Percentiles rank a stretch among this genome's conserved stretches.
phyloP scores from a whole-genome alignment of 1,284 basidiomycete species.

The Ustilago loliicola region DNA sequence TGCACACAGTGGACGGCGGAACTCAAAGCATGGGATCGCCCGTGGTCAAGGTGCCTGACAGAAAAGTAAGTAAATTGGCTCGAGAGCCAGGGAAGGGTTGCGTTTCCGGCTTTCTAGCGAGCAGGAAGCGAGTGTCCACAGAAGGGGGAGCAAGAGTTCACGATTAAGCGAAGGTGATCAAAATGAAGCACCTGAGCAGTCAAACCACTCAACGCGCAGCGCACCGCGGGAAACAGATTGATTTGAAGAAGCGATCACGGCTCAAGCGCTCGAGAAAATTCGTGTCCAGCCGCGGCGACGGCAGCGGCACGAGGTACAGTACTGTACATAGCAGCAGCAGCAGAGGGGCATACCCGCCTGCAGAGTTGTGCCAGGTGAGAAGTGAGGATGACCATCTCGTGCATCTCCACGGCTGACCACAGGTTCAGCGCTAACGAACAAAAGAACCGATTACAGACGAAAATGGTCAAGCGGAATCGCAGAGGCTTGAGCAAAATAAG shows the following conservation, averaged over 20 bases:
- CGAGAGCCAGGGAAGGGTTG: constrained; percentile 11
- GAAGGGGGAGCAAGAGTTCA: background rate
- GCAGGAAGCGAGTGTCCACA: background rate
- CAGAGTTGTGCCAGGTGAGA: background rate
- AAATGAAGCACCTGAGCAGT: background rate
- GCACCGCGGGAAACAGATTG: constrained; percentile 1
- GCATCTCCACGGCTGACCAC: constrained; percentile 8
- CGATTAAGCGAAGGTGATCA: background rate
- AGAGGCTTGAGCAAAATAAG: constrained; percentile 7
- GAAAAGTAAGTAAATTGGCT: constrained; percentile 1
- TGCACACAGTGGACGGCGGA: constrained; percentile 4
- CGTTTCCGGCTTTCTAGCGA: background rate
- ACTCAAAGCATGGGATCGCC: background rate
- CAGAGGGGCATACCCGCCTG: constrained; percentile 11
- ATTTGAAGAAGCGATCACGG: background rate
- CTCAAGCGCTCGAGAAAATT: background rate
- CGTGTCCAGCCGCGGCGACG: constrained; percentile 6
- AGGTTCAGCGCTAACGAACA: background rate
- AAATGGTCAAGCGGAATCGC: background rate
- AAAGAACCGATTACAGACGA: constrained; percentile 14
- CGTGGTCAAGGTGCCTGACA: constrained; percentile 8
- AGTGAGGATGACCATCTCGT: constrained; percentile 18
- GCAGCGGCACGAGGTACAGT: constrained; percentile 2
- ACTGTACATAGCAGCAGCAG: background rate
- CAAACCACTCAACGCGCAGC: background rate